Conservation (phyloP, 2,329 filamentous ascomycete species). For the Colletotrichum lini region DNA sequence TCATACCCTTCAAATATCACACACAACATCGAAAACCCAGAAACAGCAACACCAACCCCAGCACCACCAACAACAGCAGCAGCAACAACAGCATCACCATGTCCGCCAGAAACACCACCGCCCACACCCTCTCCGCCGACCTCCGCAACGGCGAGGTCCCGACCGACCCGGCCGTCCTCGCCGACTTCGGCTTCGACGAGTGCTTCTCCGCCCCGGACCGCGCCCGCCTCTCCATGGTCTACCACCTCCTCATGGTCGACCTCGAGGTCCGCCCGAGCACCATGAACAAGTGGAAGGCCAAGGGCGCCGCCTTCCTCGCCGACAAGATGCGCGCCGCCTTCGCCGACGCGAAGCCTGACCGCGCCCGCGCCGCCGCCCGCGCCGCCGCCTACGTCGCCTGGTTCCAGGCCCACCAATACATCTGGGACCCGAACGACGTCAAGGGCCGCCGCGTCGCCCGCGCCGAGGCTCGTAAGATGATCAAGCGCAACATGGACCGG, state of each 20-base stretch:
- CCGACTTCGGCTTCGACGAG: constrained; percentile 7
- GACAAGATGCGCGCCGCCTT: constrained; percentile 3
- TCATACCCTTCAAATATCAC: neutral
- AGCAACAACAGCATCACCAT: too few species aligned
- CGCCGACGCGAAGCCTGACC: too few species aligned
- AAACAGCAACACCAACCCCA: neutral
- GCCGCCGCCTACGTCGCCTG: neutral
- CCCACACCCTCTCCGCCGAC: constrained; percentile 9
- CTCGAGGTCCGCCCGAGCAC: neutral
- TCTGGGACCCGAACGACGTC: constrained; percentile 6
- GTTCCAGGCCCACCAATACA: constrained; percentile 4
- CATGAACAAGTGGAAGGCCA: constrained; percentile 2
- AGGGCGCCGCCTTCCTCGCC: neutral
- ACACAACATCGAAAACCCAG: neutral
- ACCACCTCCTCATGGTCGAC: constrained; percentile 3
- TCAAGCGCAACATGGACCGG: neutral
- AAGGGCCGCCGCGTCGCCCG: neutral
- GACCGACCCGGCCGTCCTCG: constrained; percentile 15
- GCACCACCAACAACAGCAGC: neutral
- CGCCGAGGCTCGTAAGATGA: neutral
- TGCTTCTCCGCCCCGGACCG: constrained; percentile 15
- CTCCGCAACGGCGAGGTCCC: constrained; percentile 9
- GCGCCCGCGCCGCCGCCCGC: neutral
- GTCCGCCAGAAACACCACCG: neutral
- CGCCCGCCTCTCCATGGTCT: constrained; percentile 4